Conservation (phyloP, 805 yeast genomes). For the Lachancea cidri region DNA sequence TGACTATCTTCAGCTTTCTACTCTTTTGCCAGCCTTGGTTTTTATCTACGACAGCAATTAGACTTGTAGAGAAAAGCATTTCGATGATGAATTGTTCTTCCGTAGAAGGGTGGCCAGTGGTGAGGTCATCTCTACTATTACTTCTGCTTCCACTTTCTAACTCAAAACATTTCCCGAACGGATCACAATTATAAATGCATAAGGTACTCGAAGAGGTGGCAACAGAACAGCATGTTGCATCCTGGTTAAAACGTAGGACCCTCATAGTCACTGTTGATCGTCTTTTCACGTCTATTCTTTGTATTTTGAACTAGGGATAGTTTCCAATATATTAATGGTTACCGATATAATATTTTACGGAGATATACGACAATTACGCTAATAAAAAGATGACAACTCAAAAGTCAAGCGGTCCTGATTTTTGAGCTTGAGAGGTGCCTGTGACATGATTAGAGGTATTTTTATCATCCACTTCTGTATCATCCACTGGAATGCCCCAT, state of each 20-base stretch:
- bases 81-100: constrained; percentile 51
- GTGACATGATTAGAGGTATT: background rate
- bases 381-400: background rate
- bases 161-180: constrained; percentile 69
- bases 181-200: constrained; percentile 81
- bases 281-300: too few relatives aligned
- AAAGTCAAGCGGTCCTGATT: constrained; percentile 6
- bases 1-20: constrained; percentile 58
- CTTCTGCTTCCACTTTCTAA: constrained; percentile 28
- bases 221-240: constrained; percentile 68
- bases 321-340: background rate
- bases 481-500: constrained; percentile 98
- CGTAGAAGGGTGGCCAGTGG: constrained; percentile 4
- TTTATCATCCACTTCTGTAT: constrained; percentile 43
- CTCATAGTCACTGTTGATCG: constrained; percentile 25
- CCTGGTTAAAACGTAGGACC: constrained; percentile 81
- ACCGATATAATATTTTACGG: background rate
- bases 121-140: constrained; percentile 5
- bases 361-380: too few relatives aligned
- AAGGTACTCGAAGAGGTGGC: constrained; percentile 63
- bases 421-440: background rate
- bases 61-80: constrained; percentile 85
- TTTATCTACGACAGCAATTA: constrained; percentile 76
- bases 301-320: background rate
- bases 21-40: constrained; percentile 60